Conservation (phyloP, 2,329 filamentous ascomycete genomes). For the Colletotrichum sp. region DNA sequence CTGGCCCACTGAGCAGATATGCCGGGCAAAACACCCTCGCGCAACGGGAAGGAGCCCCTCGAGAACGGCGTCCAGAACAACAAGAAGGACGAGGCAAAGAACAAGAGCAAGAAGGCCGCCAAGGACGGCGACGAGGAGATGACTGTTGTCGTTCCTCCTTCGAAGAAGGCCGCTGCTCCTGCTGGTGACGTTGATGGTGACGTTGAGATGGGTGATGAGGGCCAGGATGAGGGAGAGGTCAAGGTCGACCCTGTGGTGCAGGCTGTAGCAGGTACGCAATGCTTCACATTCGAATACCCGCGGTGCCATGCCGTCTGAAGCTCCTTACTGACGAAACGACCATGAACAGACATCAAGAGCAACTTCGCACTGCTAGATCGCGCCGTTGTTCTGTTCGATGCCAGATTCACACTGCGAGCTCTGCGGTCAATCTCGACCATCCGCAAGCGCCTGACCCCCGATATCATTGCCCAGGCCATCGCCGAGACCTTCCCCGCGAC, state of each 20-base stretch:
- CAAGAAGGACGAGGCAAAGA: conserved; percentile 74
- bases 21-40: conserved; percentile 76
- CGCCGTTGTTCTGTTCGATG: conserved; percentile 90
- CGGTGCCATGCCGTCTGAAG: neutral
- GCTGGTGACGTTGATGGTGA: conserved; percentile 70
- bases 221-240: conserved; percentile 53
- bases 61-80: conserved; percentile 71
- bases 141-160: conserved; percentile 79
- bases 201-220: conserved; percentile 70
- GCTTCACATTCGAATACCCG: neutral
- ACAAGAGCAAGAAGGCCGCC: conserved; percentile 65
- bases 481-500: conserved; percentile 76
- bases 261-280: conserved; percentile 60
- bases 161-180: conserved; percentile 65
- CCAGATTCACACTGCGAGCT: conserved; percentile 91
- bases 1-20: conserved; percentile 45
- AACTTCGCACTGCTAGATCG: conserved; percentile 92
- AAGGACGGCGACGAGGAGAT: conserved; percentile 79
- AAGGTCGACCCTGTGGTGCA: conserved; percentile 66
- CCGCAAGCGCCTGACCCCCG: conserved; percentile 85
- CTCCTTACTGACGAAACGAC: conserved; percentile 23
- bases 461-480: conserved; percentile 81
- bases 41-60: conserved; percentile 71
- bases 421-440: conserved; percentile 94
- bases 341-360: conserved; percentile 81